Base-by-base conservation (phyloP, 2,329 filamentous ascomycete genomes). In the Monosporascus sp. region DNA sequence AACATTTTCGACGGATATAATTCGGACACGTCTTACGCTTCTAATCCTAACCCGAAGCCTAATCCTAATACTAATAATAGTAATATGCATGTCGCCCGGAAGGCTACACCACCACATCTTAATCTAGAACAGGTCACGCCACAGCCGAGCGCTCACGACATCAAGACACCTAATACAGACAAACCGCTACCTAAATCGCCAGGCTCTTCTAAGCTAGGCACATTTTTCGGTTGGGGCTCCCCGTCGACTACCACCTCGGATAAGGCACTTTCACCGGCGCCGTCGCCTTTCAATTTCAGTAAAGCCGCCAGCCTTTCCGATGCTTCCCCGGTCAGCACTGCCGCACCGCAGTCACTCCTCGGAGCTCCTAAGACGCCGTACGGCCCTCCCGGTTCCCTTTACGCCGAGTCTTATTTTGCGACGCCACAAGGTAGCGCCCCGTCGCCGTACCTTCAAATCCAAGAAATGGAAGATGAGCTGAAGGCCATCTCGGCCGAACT, bases 391-490 rank as follows among this genome's bases (percentile, higher is more conserved):
- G 75, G 72, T 62, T 71, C 75, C 17, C 70, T 78, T 51, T 81
- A 80, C 62, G 71, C 70, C 61, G 78, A 82, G 71, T 72, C 75
- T 53, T 78, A 79, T 60, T 65, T 81, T 57, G 76, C 75, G 56
- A 79, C 76, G 64, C 76, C 79, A 58, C 70, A 75, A 51, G 66
- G 68, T 53, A 65, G 65, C 59, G 65, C 71, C 52, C 56, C 68
- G 50, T 69, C 76, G 46, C 61, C 78, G 60, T 78, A 62, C 69
- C 64, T 68, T 58, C 72, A 91, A 70, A 81, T 96, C 65, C 85
- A 90, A 69, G 90, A 96, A 69, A 86, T 99, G 77, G 94, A 99
- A 76, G 88, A 91, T 69, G 94, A 99, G 77, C 73, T 99, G 61
- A 90, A 90, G 63, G 89, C 93, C 71, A 93, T 99, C 73, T 96